A percentile compares a stretch with the other conserved stretches of the same genome.
Evolutionary conservation across 2,329 filamentous ascomycete species (phyloP).

Genomic region (Cadophora luteo-olivacea): DNA sequence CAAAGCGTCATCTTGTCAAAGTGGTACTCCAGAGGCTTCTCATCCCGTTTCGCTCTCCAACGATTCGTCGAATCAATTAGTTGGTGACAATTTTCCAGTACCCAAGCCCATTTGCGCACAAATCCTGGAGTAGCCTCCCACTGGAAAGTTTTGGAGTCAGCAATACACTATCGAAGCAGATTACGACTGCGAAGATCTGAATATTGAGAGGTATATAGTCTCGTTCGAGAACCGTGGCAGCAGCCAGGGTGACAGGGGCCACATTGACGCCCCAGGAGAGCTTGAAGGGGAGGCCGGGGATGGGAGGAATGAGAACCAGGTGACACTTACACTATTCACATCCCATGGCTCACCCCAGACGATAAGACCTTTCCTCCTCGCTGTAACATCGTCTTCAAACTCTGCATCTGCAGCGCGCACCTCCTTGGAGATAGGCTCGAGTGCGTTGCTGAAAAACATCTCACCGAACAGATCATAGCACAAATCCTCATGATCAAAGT

Average conservation of each 20-base stretch:
- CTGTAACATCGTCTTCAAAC: constrained; percentile 30
- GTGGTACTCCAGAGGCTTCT: constrained; percentile 9
- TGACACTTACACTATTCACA: constrained; percentile 23
- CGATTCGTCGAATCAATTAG: constrained; percentile 32
- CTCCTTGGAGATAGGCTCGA: not conserved
- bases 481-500: constrained; percentile 34
- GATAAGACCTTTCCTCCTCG: constrained; percentile 30
- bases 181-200: too few relatives aligned
- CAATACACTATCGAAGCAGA: not conserved
- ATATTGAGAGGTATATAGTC: too few relatives aligned
- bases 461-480: constrained; percentile 35
- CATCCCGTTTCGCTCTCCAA: constrained; percentile 30
- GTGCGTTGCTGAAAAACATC: constrained; percentile 16
- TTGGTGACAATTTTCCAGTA: constrained; percentile 30
- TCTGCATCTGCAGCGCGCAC: not conserved
- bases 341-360: constrained; percentile 35
- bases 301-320: not conserved
- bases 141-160: not conserved
- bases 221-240: too few relatives aligned
- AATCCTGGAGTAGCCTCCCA: constrained; percentile 24
- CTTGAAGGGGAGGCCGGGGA: too few relatives aligned
- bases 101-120: constrained; percentile 33
- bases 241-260: too few relatives aligned
- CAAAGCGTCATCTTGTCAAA: not conserved
- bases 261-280: not conserved